Percentiles rank a stretch among this genome's conserved stretches.
Evolutionary conservation across 1,139 yeast genomes (phyloP).

Genomic region (Blastobotrys indianensis): DNA sequence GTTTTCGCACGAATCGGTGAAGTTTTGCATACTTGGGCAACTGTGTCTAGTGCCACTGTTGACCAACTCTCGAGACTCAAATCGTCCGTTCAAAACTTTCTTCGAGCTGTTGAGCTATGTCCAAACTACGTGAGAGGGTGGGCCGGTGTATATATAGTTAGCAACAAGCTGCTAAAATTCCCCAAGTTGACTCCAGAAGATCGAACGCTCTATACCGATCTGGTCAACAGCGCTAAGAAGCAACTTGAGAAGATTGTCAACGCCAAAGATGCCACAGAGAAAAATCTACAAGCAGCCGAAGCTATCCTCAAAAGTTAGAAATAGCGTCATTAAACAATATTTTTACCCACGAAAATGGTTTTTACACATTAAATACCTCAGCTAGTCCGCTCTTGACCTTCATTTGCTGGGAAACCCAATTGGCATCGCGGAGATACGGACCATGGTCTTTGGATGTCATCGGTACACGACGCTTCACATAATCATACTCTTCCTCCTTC

Average conservation of each 20-base stretch:
- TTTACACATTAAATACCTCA: too few relatives aligned
- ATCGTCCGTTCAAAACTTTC: slow-evolving; percentile 48
- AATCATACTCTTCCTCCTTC: slow-evolving; percentile 62
- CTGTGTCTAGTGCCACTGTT: slow-evolving; percentile 15
- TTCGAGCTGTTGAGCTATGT: slow-evolving; percentile 70
- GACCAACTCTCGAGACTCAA: slow-evolving; percentile 25
- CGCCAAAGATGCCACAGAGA: slow-evolving; percentile 29
- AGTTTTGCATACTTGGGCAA: slow-evolving; percentile 28
- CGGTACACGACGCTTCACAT: slow-evolving; percentile 44
- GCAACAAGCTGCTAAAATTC: slow-evolving; percentile 28
- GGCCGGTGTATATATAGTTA: slow-evolving; percentile 57
- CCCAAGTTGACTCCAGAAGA: slow-evolving; percentile 22
- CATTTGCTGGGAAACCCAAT: slow-evolving; percentile 67
- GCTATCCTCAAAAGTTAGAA: not conserved
- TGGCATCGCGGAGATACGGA: slow-evolving; percentile 66
- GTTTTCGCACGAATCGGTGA: slow-evolving; percentile 63
- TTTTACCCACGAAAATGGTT: too few relatives aligned
- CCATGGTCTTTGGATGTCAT: slow-evolving; percentile 60
- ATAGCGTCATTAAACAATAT: too few relatives aligned
- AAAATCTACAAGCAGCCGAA: slow-evolving; percentile 31
- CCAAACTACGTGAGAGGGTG: slow-evolving; percentile 66
- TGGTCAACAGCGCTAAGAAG: slow-evolving; percentile 32
- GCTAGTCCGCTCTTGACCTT: slow-evolving; percentile 35
- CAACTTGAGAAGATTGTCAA: slow-evolving; percentile 36
- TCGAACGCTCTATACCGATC: slow-evolving; percentile 25